Evolutionary conservation across 2,329 filamentous ascomycete genomes (phyloP), one percentile per base, ranked within the genome.

Genomic region (Colletotrichum sp.): DNA sequence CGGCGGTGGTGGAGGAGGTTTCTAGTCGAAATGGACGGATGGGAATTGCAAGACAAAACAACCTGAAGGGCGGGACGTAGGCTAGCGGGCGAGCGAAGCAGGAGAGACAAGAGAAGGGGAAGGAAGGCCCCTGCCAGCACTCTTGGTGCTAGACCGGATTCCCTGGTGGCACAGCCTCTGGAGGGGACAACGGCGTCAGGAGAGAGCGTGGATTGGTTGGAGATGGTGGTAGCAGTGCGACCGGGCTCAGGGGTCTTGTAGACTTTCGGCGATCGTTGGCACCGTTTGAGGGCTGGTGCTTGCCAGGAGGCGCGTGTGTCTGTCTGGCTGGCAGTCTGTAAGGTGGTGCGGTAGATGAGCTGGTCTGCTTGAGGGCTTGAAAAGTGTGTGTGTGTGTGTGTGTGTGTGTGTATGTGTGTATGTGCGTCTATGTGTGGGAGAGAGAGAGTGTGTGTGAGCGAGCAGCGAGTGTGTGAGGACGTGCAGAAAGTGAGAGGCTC

Each of bases 231-330:
- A 64, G 70, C 52, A 68, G 64, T 65, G 64, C 64, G 73, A 75
- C 73, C 64, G 59, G 73, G 73, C 73, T 75, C 73, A 75, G 70
- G 73, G 73, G 73, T 75, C 73, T 75, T 68, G 70, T 73, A 75
- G 73, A 75, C 73, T 75, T 75, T 75, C 73, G 73, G 73, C 64
- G 64, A 68, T 75, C 70, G 70, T 65, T 73, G 70, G 48, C 70
- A 75, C 70, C 73, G 73, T 73, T 75, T 75, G 64, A 75, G 70
- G 48, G 73, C 70, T 68, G 72, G 72, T 71, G 72, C 61, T 72
- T 55, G 69, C 59, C 66, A 71, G 66, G 71, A 74, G 68, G 72
- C 67, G 72, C 61, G 72, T 63, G 72, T 74, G 72, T 70, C 57
- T 71, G 39, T 63, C 68, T 34, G 57, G 55, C 67, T 69, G 48